These are phyloP conservation scores for Russula vinacea DNA, from an alignment of 768 basidiomycete genomes.

Conservation along the genomic window DNA sequence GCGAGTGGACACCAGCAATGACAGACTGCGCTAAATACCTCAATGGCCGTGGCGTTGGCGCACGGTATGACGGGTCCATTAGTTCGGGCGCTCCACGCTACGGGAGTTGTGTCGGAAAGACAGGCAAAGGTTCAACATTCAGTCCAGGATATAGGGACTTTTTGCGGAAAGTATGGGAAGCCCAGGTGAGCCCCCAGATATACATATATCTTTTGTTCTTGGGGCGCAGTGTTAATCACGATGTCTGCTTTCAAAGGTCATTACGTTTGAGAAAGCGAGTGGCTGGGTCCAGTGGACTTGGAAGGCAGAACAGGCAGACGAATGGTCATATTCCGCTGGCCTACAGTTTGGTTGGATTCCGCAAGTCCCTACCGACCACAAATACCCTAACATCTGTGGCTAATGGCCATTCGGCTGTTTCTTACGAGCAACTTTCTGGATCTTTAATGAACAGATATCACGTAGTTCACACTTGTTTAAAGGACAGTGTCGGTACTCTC, in stretches of 20 bases:
- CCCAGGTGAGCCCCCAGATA: constrained; percentile 55
- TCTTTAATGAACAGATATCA: neutral
- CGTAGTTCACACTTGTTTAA: neutral
- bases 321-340: constrained; percentile 88
- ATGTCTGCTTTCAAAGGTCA: constrained; percentile 33
- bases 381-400: constrained; percentile 63
- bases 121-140: constrained; percentile 73
- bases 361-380: constrained; percentile 45
- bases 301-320: constrained; percentile 80
- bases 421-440: neutral
- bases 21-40: constrained; percentile 80
- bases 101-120: constrained; percentile 71
- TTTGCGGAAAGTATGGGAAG: constrained; percentile 80
- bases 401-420: neutral
- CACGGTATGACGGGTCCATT: constrained; percentile 54
- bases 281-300: constrained; percentile 85
- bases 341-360: constrained; percentile 85
- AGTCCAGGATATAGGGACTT: constrained; percentile 76
- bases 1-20: constrained; percentile 80
- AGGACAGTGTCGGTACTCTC: neutral
- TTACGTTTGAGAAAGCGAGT: constrained; percentile 61
- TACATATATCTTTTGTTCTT: too few relatives aligned
- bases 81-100: constrained; percentile 60
- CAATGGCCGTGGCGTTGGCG: constrained; percentile 75
- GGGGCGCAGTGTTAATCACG: too few relatives aligned